Conservation (phyloP, 257 asterid species). For the Lithospermum erythrorhizon region DNA sequence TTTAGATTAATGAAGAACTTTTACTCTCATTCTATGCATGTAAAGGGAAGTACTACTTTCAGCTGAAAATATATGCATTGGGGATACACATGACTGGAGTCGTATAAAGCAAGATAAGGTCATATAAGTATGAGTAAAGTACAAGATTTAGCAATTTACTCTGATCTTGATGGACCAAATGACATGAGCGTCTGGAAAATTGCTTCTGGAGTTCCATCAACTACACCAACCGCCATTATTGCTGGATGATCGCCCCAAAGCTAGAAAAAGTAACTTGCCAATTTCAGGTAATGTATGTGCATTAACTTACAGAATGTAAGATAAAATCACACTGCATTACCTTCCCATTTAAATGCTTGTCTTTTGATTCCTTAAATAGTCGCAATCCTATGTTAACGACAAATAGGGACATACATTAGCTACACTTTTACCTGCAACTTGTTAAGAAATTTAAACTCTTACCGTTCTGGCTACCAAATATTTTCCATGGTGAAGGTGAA, state of each 20-base stretch:
- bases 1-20: no score
- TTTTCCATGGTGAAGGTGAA: conserved; percentile 86
- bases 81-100: not conserved
- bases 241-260: conserved; percentile 71
- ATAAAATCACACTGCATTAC: conserved; percentile 18
- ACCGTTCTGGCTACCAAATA: conserved; percentile 85
- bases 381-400: conserved; percentile 53
- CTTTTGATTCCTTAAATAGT: conserved; percentile 83
- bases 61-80: no score
- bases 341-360: conserved; percentile 46
- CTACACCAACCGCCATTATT: conserved; percentile 96
- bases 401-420: conserved; percentile 5
- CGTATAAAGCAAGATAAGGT: not conserved
- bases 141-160: conserved; percentile 27
- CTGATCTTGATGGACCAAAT: conserved; percentile 94
- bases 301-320: conserved; percentile 1
- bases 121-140: not conserved
- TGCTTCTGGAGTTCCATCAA: conserved; percentile 88
- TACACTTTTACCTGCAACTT: not conserved
- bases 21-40: no score
- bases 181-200: conserved; percentile 88
- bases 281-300: conserved; percentile 4
- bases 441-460: conserved; percentile 2
- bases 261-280: conserved; percentile 22
- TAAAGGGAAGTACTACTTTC: no score